Evolutionary conservation across 192 early-diverging fungal species (phyloP), one percentile per base, ranked within the genome.

Genomic region (Linnemannia elongata): DNA sequence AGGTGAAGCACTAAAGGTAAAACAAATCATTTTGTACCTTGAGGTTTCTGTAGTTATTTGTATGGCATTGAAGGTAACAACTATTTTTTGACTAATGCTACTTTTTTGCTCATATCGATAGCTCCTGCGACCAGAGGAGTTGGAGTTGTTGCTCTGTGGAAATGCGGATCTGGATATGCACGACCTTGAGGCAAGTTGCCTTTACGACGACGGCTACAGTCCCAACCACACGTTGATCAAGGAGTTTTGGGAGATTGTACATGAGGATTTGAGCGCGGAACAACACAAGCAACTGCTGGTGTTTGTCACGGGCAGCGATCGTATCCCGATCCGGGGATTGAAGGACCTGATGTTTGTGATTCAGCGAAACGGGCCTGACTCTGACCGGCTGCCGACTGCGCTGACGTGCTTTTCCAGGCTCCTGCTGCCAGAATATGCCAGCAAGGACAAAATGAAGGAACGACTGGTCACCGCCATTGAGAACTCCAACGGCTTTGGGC

Each of bases 291-390:
- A 94, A 52, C 89, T 99, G 45, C 88, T 99, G 52, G 87, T 92
- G 1, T 99, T 99, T 92, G 98, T 99, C 4, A 99, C 97, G 9
- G 96, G 97, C 6, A 94, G 93, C 41, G 96, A 98, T 79, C 93
- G 96, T n/a, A 89, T 98, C 6, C 98, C 98, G 12, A 83, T 98
- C 49, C 93, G 94, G 63, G 97, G 98, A 2, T 91, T 96, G 52
- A 90, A 92, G 36, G 90, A 92, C 36, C 86, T 99, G 39, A 93
- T 94, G 33, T 99, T 99, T 96, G 96, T 97, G 47, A 92, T 99
- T 20, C 98, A 99, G 85, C 89, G 97, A n/a, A 98, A 99, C 79
- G 98, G 98, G 18, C 96, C 97, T 0, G 97, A 99, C 81, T 93
- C 93, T 33, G 94, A 97, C 52, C 81, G 92, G n/a, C 75, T 99